Evolutionary conservation across 345 rosid genomes (phyloP).

Genomic region (Citrus australasica): DNA sequence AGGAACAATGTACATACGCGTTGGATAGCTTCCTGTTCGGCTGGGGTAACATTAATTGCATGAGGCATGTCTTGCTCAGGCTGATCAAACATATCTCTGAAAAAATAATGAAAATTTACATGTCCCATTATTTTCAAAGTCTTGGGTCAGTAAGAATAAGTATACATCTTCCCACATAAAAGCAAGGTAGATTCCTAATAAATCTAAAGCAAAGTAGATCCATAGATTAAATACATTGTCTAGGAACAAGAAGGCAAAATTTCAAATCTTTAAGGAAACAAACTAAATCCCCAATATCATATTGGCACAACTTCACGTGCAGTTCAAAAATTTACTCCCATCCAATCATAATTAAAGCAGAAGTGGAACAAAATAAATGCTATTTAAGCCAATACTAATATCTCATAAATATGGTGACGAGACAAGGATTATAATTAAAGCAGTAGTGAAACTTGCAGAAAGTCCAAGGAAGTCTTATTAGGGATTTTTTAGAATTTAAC

Average conservation of each 20-base stretch:
- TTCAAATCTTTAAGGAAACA: background rate
- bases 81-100: constrained; percentile 84
- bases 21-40: constrained; percentile 89
- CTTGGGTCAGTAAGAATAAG: background rate
- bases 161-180: background rate
- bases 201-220: background rate
- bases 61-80: constrained; percentile 91
- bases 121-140: background rate
- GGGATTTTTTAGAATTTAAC: background rate
- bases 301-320: background rate
- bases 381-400: background rate
- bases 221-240: background rate
- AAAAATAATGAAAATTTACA: background rate
- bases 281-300: background rate
- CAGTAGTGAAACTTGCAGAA: background rate
- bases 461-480: background rate
- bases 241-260: too few relatives aligned
- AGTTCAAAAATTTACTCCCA: background rate
- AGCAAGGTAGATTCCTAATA: background rate
- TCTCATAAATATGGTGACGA: background rate
- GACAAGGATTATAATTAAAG: background rate
- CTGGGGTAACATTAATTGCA: constrained; percentile 86
- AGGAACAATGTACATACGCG: constrained; percentile 41
- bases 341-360: background rate
- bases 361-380: background rate